Percentiles rank a stretch among this genome's conserved stretches.
These are phyloP conservation scores for Saturnispora sanitii DNA, from an alignment of 805 yeast genomes.

Conservation along the genomic window DNA sequence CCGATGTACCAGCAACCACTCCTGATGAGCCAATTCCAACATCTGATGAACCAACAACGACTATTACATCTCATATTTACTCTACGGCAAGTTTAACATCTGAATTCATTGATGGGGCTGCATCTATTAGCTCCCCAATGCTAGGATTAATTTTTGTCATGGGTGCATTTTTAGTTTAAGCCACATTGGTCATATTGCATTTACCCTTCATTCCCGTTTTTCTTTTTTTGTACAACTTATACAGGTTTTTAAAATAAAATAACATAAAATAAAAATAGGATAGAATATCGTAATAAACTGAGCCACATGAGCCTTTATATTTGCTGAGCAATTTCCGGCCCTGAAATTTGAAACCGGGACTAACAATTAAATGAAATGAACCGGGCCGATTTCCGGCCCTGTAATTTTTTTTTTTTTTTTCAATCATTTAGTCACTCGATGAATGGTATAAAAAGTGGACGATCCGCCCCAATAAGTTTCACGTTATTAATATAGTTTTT, in stretches of 20 bases:
- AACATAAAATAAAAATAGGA: too few relatives aligned
- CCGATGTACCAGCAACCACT: neutral
- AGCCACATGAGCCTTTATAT: too few relatives aligned
- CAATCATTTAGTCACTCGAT: neutral
- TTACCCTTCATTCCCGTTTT: too few relatives aligned
- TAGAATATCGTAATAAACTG: too few relatives aligned
- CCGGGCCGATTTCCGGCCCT: constrained; percentile 2
- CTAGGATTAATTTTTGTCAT: neutral
- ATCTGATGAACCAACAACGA: neutral
- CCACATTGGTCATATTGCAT: too few relatives aligned
- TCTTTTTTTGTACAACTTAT: neutral
- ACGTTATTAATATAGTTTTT: neutral
- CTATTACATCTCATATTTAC: too few relatives aligned
- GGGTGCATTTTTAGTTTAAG: neutral
- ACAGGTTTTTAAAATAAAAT: too few relatives aligned
- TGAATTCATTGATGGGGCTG: neutral
- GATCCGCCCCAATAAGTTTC: neutral
- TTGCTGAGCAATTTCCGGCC: constrained; percentile 1
- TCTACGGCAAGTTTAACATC: neutral
- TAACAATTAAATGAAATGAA: neutral
- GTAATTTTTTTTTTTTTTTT: neutral
- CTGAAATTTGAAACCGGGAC: too few relatives aligned
- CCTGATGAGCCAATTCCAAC: neutral
- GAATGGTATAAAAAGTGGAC: neutral
- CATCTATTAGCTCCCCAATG: neutral